A percentile compares a stretch with the other conserved stretches of the same genome.
These are phyloP conservation scores for Catunica adiposa DNA, from an alignment of 2,329 filamentous ascomycete species.

Conservation along the genomic window DNA sequence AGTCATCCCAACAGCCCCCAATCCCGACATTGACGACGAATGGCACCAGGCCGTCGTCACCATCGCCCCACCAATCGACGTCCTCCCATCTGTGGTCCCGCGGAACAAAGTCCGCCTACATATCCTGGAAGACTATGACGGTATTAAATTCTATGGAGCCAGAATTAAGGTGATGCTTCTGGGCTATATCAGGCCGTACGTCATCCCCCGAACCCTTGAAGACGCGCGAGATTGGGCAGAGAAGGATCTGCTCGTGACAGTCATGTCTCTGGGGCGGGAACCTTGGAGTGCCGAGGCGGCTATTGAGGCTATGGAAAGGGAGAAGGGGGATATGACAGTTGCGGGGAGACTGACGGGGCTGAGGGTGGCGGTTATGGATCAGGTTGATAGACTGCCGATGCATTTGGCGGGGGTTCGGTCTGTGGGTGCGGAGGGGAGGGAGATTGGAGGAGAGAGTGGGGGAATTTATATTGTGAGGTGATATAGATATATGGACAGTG, in stretches of 20 bases:
- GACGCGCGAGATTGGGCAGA: slow-evolving; percentile 21
- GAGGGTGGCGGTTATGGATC: slow-evolving; percentile 33
- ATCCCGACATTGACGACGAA: slow-evolving; percentile 11
- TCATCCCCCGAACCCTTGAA: slow-evolving; percentile 15
- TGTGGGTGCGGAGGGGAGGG: slow-evolving; percentile 28
- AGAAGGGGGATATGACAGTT: slow-evolving; percentile 27
- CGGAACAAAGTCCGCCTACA: slow-evolving; percentile 37
- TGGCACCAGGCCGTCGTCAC: slow-evolving; percentile 47
- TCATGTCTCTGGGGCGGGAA: slow-evolving; percentile 30
- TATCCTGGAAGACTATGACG: slow-evolving; percentile 35
- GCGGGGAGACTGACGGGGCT: slow-evolving; percentile 31
- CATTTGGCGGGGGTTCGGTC: slow-evolving; percentile 43
- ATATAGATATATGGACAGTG: too few species aligned
- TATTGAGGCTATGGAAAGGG: slow-evolving; percentile 23
- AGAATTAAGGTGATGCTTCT: slow-evolving; percentile 40
- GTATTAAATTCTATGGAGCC: slow-evolving; percentile 24
- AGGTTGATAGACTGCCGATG: slow-evolving; percentile 41
- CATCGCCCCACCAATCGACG: slow-evolving; percentile 33
- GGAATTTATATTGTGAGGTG: slow-evolving; percentile 29
- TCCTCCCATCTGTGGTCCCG: slow-evolving; percentile 29
- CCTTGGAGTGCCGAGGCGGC: slow-evolving; percentile 29
- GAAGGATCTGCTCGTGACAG: slow-evolving; percentile 26
- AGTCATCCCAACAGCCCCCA: slow-evolving; percentile 20
- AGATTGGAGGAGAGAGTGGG: slow-evolving; percentile 32
- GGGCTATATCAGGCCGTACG: slow-evolving; percentile 35